Conservation (phyloP, 1,284 basidiomycete species). For the Apiotrichum veenhuisii region DNA sequence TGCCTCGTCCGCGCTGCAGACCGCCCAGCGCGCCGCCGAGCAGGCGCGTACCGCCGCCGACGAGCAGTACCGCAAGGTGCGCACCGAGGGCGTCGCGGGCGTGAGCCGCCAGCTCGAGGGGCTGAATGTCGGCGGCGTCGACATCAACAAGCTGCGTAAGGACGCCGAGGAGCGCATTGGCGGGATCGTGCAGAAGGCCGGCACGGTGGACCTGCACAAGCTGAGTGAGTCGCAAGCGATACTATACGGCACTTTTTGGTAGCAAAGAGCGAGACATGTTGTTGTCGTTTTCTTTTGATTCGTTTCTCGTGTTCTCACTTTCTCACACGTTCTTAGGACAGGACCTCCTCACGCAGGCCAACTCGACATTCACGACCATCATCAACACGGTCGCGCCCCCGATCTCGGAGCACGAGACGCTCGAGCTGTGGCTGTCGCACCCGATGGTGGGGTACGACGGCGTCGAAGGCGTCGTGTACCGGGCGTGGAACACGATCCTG, state of each 20-base stretch:
- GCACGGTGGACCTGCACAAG: constrained; percentile 72
- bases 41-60: constrained; percentile 50
- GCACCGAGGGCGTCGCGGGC: constrained; percentile 58
- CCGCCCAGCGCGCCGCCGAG: constrained; percentile 72
- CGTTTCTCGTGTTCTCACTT: background rate
- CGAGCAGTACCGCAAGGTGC: constrained; percentile 63
- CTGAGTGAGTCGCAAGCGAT: constrained; percentile 53
- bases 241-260: too few relatives aligned
- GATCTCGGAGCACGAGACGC: constrained; percentile 95
- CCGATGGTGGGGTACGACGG: constrained; percentile 97
- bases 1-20: constrained; percentile 79
- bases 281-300: background rate
- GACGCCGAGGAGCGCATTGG: constrained; percentile 49
- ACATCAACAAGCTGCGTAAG: constrained; percentile 74
- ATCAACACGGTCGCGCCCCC: constrained; percentile 96
- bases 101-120: constrained; percentile 26
- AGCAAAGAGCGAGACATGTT: too few relatives aligned
- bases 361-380: constrained; percentile 82
- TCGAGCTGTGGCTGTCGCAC: constrained; percentile 91
- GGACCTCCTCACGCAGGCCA: constrained; percentile 77
- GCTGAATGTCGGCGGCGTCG: constrained; percentile 60
- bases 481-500: constrained; percentile 68
- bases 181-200: constrained; percentile 59
- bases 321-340: constrained; percentile 57
- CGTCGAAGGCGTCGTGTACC: constrained; percentile 91